Percentiles rank a stretch among this genome's conserved stretches.
These are phyloP conservation scores for Fusarium marasasianum DNA, from an alignment of 2,329 filamentous ascomycete species.

Conservation along the genomic window DNA sequence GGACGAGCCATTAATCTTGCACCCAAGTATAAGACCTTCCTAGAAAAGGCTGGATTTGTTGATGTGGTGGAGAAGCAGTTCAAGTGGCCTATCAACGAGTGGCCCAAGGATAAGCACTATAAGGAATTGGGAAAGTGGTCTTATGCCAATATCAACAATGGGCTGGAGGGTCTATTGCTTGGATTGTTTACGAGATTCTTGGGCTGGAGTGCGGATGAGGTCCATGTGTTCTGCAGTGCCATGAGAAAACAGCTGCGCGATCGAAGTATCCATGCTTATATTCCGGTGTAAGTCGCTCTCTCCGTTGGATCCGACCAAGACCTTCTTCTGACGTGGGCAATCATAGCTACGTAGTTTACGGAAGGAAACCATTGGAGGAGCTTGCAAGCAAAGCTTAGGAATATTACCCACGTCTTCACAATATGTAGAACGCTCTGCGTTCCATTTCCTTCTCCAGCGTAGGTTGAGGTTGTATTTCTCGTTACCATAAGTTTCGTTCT, in stretches of 20 bases:
- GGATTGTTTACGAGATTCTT: slow-evolving; percentile 14
- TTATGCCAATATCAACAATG: slow-evolving; percentile 15
- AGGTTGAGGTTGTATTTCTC: no score
- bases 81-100: slow-evolving; percentile 19
- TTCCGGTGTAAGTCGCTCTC: slow-evolving; percentile 4
- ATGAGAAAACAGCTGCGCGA: slow-evolving; percentile 21
- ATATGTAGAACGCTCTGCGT: neutral
- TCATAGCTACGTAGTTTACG: neutral
- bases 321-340: fast-evolving
- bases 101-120: slow-evolving; percentile 22
- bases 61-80: neutral
- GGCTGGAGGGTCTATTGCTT: neutral
- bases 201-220: slow-evolving; percentile 11
- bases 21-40: neutral
- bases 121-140: slow-evolving; percentile 21
- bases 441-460: fast-evolving
- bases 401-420: neutral
- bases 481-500: no score
- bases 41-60: neutral
- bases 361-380: neutral
- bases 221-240: slow-evolving; percentile 4
- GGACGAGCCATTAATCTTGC: neutral
- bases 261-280: slow-evolving; percentile 16
- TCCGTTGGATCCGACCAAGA: fast-evolving
- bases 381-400: neutral